phyloP scores from a whole-genome alignment of 2,329 filamentous ascomycete species.

The Verticillium dahliae region DNA sequence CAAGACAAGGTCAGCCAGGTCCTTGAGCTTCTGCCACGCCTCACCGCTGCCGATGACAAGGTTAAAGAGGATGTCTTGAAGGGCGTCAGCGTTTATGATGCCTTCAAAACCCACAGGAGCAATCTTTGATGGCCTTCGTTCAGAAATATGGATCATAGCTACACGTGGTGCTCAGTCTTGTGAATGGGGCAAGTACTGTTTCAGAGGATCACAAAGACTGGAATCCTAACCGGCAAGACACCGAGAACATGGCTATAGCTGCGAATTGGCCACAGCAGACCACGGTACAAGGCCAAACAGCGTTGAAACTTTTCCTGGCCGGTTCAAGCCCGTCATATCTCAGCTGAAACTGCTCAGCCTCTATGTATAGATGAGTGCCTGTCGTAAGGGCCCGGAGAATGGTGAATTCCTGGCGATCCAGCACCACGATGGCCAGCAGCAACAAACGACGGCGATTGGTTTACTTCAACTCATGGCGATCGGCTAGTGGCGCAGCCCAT shows the following conservation, averaged over 20 bases:
- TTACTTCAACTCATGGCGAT: neutral
- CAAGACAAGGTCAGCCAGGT: constrained; percentile 51
- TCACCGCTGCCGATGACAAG: constrained; percentile 46
- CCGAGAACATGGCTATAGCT: too few relatives aligned
- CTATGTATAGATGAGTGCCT: too few relatives aligned
- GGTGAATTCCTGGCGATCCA: neutral
- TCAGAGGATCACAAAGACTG: too few relatives aligned
- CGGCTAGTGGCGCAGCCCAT: neutral
- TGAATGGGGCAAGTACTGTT: neutral
- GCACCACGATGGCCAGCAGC: neutral
- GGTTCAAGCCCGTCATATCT: too few relatives aligned
- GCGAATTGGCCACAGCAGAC: too few relatives aligned
- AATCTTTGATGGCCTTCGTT: constrained; percentile 15
- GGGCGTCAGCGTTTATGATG: constrained; percentile 57
- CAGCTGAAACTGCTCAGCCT: too few relatives aligned
- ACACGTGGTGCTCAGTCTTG: neutral
- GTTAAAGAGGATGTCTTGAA: constrained; percentile 59
- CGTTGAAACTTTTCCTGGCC: too few relatives aligned
- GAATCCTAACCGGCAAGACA: too few relatives aligned
- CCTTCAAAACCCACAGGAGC: constrained; percentile 53
- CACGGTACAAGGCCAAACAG: too few relatives aligned
- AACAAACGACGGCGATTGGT: neutral
- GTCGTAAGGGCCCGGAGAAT: too few relatives aligned
- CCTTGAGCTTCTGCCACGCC: constrained; percentile 49
- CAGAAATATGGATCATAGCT: neutral